Conservation (phyloP, 371 early-diverging fungal genomes). For the Mucor mucedo region DNA sequence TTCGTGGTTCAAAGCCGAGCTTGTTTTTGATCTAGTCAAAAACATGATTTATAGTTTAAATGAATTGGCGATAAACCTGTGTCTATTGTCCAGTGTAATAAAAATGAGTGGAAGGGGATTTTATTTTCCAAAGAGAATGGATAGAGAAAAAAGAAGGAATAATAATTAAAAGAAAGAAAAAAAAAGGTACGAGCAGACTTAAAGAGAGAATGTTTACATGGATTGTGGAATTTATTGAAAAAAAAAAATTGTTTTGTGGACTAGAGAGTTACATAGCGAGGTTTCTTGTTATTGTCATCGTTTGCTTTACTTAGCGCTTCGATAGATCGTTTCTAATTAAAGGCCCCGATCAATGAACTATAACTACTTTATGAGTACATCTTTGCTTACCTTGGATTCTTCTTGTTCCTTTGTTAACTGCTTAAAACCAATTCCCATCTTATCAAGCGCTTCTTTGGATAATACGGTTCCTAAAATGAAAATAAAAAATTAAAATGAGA, state of each 20-base stretch:
- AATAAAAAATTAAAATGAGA: neutral
- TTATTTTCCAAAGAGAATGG: neutral
- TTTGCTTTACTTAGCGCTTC: constrained; percentile 34
- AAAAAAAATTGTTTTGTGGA: constrained; percentile 19
- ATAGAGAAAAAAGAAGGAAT: constrained; percentile 1
- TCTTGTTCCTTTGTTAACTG: constrained; percentile 34
- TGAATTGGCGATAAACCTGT: neutral
- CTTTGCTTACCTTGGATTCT: constrained; percentile 37
- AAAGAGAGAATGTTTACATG: constrained; percentile 28
- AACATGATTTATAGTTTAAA: constrained; percentile 9
- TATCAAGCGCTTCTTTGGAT: constrained; percentile 41
- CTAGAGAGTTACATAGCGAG: constrained; percentile 45
- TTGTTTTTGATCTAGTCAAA: constrained; percentile 28
- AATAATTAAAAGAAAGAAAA: constrained; percentile 9
- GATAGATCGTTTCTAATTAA: constrained; percentile 40
- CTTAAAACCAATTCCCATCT: constrained; percentile 36
- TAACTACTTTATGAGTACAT: neutral
- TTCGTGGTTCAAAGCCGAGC: constrained; percentile 10
- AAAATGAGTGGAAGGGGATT: neutral
- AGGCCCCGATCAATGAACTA: constrained; percentile 5
- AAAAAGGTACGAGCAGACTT: neutral
- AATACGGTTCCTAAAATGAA: constrained; percentile 25
- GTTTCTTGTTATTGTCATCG: constrained; percentile 30
- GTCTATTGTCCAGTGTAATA: neutral
- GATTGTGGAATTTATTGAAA: constrained; percentile 24